A percentile compares a stretch with the other conserved stretches of the same genome.
These are phyloP conservation scores for Rhizomucor miehei DNA, from an alignment of 371 early-diverging fungal species.

Conservation along the genomic window DNA sequence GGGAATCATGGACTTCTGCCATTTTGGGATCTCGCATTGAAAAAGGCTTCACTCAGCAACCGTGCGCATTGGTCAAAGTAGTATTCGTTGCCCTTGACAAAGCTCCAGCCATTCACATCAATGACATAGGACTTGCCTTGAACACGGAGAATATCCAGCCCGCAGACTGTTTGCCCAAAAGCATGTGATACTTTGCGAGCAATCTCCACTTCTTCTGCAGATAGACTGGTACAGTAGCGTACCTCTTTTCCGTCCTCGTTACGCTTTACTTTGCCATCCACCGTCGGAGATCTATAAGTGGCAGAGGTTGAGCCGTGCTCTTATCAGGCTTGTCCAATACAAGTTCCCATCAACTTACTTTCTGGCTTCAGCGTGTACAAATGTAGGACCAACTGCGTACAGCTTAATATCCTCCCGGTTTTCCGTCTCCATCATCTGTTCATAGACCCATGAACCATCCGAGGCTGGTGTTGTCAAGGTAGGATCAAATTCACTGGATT, in stretches of 20 bases:
- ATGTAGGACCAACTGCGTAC: conserved; percentile 90
- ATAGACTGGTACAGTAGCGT: conserved; percentile 84
- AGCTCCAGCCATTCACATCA: conserved; percentile 99
- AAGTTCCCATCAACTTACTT: conserved; percentile 56
- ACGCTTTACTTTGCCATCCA: conserved; percentile 95
- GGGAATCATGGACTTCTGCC: too few species aligned
- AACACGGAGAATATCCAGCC: conserved; percentile 92
- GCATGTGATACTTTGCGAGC: conserved; percentile 77
- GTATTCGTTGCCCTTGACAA: conserved; percentile 95
- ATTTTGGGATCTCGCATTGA: too few species aligned
- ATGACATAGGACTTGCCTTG: conserved; percentile 90
- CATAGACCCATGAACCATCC: conserved; percentile 93
- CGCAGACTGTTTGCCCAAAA: conserved; percentile 95
- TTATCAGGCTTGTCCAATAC: not conserved
- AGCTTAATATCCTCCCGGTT: conserved; percentile 97
- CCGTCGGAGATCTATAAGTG: conserved; percentile 84
- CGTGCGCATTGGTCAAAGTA: conserved; percentile 91
- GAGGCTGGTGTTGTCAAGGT: conserved; percentile 62
- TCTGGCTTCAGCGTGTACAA: conserved; percentile 96
- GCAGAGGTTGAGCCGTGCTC: not conserved
- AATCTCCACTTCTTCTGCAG: conserved; percentile 79
- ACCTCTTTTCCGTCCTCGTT: conserved; percentile 98
- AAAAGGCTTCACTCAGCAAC: conserved; percentile 62
- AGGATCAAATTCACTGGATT: conserved; percentile 90
- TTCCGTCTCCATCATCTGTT: conserved; percentile 92